Percentiles rank a stretch among this genome's conserved stretches.
Conservation (phyloP, 345 rosid species). For the Lepidium sativum region DNA sequence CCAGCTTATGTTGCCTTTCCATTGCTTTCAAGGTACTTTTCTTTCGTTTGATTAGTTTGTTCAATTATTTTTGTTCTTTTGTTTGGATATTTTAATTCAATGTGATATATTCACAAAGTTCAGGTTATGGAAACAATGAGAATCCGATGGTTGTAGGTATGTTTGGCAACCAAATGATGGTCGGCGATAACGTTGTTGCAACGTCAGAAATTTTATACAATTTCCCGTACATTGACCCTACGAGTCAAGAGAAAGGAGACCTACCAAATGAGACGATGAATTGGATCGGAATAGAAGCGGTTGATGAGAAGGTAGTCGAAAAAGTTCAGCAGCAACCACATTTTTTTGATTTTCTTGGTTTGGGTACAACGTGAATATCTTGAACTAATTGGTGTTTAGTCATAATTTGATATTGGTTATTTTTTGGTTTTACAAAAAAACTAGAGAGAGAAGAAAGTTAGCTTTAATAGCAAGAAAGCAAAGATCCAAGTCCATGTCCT, state of each 20-base stretch:
- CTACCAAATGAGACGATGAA: neutral
- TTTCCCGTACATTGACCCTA: neutral
- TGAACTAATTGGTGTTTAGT: neutral
- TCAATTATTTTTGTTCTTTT: neutral
- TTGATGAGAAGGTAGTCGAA: slow-evolving; percentile 3
- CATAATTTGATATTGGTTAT: neutral
- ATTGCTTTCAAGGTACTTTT: slow-evolving; percentile 25
- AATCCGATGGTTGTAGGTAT: slow-evolving; percentile 5
- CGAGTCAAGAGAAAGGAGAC: slow-evolving; percentile 5
- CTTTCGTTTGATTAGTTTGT: neutral
- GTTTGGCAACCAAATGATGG: slow-evolving; percentile 22
- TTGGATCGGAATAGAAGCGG: slow-evolving; percentile 5
- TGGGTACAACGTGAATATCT: slow-evolving; percentile 16
- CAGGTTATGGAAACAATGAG: slow-evolving; percentile 19
- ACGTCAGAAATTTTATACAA: slow-evolving; percentile 6
- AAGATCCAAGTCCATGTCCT: too few relatives aligned
- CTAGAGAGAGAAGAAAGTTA: neutral
- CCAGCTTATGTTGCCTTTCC: slow-evolving; percentile 23
- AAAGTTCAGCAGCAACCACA: slow-evolving; percentile 17
- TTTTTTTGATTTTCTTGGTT: slow-evolving; percentile 32
- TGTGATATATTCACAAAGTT: neutral
- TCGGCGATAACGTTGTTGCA: slow-evolving; percentile 7
- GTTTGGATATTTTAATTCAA: neutral
- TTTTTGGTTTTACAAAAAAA: too few relatives aligned
- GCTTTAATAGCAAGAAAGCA: neutral